Percentiles rank a stretch among this genome's conserved stretches.
Evolutionary conservation across 2,329 filamentous ascomycete genomes (phyloP).

Genomic region (Alternaria rosae): DNA sequence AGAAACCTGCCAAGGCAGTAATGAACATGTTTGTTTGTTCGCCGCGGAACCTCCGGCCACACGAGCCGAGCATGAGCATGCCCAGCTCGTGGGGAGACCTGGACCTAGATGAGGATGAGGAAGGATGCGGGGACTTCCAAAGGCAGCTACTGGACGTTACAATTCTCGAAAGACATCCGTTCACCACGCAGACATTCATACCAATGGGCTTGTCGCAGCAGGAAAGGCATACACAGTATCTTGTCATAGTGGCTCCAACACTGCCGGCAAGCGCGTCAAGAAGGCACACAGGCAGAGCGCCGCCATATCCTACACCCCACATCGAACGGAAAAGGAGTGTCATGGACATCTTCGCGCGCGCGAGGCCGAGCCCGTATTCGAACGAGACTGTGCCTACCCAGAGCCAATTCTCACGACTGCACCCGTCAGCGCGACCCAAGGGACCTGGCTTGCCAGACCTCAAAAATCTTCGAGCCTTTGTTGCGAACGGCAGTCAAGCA

Average conservation of each 20-base stretch:
- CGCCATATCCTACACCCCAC: conserved; percentile 54
- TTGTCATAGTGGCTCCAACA: conserved; percentile 89
- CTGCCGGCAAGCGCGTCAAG: conserved; percentile 58
- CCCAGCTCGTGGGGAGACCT: conserved; percentile 46
- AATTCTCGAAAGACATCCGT: conserved; percentile 90
- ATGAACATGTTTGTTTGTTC: conserved; percentile 92
- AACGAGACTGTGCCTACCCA: conserved; percentile 56
- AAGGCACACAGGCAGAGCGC: conserved; percentile 38
- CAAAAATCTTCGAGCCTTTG: conserved; percentile 73
- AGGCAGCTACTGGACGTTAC: conserved; percentile 66
- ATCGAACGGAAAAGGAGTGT: conserved; percentile 36
- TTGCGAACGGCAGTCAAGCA: conserved; percentile 78
- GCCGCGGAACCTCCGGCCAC: conserved; percentile 64
- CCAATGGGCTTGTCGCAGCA: conserved; percentile 69
- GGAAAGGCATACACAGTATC: conserved; percentile 65
- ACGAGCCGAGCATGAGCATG: conserved; percentile 46
- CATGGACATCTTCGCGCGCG: conserved; percentile 53
- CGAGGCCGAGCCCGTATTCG: conserved; percentile 57
- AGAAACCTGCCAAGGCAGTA: conserved; percentile 64
- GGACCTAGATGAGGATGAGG: conserved; percentile 44
- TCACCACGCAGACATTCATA: conserved; percentile 91
- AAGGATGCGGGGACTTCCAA: conserved; percentile 28
- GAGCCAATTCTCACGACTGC: conserved; percentile 35
- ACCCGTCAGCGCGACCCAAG: conserved; percentile 50
- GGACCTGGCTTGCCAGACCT: conserved; percentile 75